Evolutionary conservation across 257 asterid genomes (phyloP).

Genomic region (Haberlea rhodopensis): DNA sequence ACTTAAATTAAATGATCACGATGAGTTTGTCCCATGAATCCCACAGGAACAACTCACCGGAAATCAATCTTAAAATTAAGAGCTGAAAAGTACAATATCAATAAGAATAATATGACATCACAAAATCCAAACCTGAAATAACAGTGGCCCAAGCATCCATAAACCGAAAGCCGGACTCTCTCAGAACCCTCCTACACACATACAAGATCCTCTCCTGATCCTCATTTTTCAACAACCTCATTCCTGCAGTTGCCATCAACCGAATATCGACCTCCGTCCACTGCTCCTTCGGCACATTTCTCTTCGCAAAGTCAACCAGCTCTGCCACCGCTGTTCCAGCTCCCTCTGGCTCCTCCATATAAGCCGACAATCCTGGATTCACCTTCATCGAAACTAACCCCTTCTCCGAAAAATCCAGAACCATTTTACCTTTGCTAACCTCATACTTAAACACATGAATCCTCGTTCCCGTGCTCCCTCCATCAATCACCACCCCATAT

Average conservation of each 20-base stretch:
- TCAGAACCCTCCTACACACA: slow-evolving; percentile 60
- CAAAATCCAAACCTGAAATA: slow-evolving; percentile 64
- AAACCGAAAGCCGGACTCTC: slow-evolving; percentile 69
- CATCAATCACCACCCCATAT: slow-evolving; percentile 83
- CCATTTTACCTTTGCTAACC: slow-evolving; percentile 51
- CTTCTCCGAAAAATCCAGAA: slow-evolving; percentile 60
- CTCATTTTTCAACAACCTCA: slow-evolving; percentile 66
- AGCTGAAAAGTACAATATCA: slow-evolving; percentile 5
- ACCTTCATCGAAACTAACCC: slow-evolving; percentile 83
- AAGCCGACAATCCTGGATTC: slow-evolving; percentile 81
- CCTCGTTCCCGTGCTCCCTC: slow-evolving; percentile 98
- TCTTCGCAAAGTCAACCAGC: slow-evolving; percentile 78
- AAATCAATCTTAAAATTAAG: not conserved
- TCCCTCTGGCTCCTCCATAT: slow-evolving; percentile 57
- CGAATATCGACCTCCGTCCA: slow-evolving; percentile 74
- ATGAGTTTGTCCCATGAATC: not conserved
- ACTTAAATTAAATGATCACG: slow-evolving; percentile 4
- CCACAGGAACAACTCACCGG: slow-evolving; percentile 1
- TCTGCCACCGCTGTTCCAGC: slow-evolving; percentile 51
- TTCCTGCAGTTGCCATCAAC: slow-evolving; percentile 95
- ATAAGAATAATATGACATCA: not conserved
- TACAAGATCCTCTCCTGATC: slow-evolving; percentile 74
- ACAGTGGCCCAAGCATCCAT: slow-evolving; percentile 82
- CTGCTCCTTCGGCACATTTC: slow-evolving; percentile 61
- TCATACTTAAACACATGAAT: slow-evolving; percentile 79